Percentiles rank a stretch among this genome's conserved stretches.
Conservation (phyloP, 169 alveolate species). For the Cryptosporidium sp. region DNA sequence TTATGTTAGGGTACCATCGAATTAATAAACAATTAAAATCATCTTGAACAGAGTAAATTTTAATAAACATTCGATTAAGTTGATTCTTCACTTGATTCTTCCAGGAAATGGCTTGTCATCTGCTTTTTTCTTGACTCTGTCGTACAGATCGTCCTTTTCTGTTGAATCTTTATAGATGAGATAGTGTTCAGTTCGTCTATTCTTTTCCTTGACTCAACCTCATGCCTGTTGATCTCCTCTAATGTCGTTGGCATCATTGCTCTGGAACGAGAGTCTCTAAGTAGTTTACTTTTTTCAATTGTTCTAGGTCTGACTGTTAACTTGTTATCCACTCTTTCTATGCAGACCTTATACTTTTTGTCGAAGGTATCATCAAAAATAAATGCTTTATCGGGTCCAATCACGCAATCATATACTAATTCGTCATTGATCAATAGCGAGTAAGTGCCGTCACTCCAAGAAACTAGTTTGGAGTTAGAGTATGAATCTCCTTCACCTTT, state of each 20-base stretch:
- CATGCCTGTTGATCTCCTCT: slow-evolving; percentile 38
- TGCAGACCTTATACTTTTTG: slow-evolving; percentile 16
- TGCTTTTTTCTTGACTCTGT: slow-evolving; percentile 14
- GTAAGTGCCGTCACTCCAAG: slow-evolving; percentile 73
- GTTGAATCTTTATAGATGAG: slow-evolving; percentile 40
- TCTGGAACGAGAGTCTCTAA: slow-evolving; percentile 49
- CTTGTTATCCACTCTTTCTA: slow-evolving; percentile 20
- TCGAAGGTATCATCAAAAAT: slow-evolving; percentile 37
- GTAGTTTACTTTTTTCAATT: slow-evolving; percentile 32
- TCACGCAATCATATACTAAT: slow-evolving; percentile 47
- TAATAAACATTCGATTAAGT: background rate
- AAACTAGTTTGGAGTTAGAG: slow-evolving; percentile 46
- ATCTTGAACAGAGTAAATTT: background rate
- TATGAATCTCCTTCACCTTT: slow-evolving; percentile 10
- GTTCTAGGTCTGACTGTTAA: slow-evolving; percentile 61
- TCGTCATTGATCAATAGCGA: slow-evolving; percentile 10
- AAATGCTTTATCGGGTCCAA: slow-evolving; percentile 53
- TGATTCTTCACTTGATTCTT: slow-evolving; percentile 70
- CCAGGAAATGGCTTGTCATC: slow-evolving; percentile 62
- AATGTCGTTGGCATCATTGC: slow-evolving; percentile 58
- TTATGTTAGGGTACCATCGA: background rate
- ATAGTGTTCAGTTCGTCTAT: slow-evolving; percentile 20
- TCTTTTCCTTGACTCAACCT: slow-evolving; percentile 45
- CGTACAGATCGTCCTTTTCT: background rate
- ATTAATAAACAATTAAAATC: too few relatives aligned